These are phyloP conservation scores for Hansenula sp. DNA, from an alignment of 1,139 yeast species.

Conservation along the genomic window DNA sequence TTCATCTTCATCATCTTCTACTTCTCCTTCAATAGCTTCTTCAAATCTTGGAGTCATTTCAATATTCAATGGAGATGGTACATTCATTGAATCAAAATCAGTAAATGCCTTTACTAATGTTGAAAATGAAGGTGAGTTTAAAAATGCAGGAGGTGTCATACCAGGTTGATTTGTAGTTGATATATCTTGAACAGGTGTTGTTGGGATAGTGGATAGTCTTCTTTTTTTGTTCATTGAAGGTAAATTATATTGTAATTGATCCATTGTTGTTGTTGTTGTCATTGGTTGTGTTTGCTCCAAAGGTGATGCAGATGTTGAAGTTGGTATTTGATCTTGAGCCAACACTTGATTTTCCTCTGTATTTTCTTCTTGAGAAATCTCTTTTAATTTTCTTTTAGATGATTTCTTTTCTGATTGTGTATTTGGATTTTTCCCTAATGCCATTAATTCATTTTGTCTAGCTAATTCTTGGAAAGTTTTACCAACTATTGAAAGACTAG, in stretches of 20 bases:
- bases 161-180: too few species aligned
- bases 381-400: too few species aligned
- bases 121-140: conserved; percentile 37
- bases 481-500: conserved; percentile 51
- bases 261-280: neutral
- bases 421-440: conserved; percentile 45
- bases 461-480: conserved; percentile 45
- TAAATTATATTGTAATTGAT: conserved; percentile 4
- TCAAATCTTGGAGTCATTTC: conserved; percentile 9
- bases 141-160: neutral
- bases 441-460: conserved; percentile 42
- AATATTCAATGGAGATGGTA: conserved; percentile 24
- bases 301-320: conserved; percentile 4
- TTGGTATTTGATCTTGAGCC: too few species aligned
- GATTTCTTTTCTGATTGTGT: too few species aligned
- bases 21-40: conserved; percentile 7
- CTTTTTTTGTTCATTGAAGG: neutral
- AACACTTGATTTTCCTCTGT: too few species aligned
- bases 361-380: too few species aligned
- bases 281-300: neutral
- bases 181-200: too few species aligned
- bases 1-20: conserved; percentile 5
- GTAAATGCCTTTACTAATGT: conserved; percentile 43
- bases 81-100: conserved; percentile 25
- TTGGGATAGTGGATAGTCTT: neutral